A percentile compares a stretch with the other conserved stretches of the same genome.
phyloP scores from a whole-genome alignment of 139 green algal species.

The Deuterostichococcus epilithicus region DNA sequence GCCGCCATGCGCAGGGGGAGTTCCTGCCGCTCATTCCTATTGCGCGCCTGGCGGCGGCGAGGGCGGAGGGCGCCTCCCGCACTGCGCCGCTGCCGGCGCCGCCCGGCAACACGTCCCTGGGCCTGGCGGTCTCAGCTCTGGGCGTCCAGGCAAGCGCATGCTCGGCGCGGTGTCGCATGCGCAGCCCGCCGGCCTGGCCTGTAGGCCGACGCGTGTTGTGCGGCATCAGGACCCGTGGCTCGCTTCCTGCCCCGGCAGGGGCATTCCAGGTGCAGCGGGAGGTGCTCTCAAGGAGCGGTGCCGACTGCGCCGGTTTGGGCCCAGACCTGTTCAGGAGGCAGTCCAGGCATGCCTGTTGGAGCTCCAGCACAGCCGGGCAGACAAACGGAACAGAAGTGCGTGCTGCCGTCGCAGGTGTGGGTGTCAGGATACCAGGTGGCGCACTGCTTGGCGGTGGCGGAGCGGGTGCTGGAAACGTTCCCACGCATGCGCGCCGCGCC shows the following conservation, averaged over 20 bases:
- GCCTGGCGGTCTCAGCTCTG: background rate
- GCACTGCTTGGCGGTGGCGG: conserved; percentile 40
- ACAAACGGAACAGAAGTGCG: conserved; percentile 7
- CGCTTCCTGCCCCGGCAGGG: too few species aligned
- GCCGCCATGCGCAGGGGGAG: background rate
- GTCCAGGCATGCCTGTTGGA: background rate
- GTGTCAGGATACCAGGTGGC: conserved; percentile 45
- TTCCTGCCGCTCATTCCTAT: background rate
- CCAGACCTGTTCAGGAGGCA: background rate
- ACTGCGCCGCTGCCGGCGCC: conserved; percentile 14
- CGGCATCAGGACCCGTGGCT: background rate
- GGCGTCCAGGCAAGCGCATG: conserved; percentile 9
- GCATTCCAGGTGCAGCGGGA: too few species aligned
- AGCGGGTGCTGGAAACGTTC: background rate
- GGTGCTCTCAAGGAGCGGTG: too few species aligned
- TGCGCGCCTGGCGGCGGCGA: background rate
- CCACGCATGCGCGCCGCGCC: background rate
- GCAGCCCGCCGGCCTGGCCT: background rate
- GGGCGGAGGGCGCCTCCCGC: conserved; percentile 11
- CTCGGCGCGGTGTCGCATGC: background rate
- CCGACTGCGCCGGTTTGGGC: conserved; percentile 7
- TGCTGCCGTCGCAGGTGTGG: conserved; percentile 33
- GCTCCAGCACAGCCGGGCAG: conserved; percentile 3
- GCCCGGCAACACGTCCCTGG: conserved; percentile 10
- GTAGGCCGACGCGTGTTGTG: too few species aligned